Base-by-base conservation (phyloP, 1,284 basidiomycete genomes). In the Taiwanofungus camphoratus region DNA sequence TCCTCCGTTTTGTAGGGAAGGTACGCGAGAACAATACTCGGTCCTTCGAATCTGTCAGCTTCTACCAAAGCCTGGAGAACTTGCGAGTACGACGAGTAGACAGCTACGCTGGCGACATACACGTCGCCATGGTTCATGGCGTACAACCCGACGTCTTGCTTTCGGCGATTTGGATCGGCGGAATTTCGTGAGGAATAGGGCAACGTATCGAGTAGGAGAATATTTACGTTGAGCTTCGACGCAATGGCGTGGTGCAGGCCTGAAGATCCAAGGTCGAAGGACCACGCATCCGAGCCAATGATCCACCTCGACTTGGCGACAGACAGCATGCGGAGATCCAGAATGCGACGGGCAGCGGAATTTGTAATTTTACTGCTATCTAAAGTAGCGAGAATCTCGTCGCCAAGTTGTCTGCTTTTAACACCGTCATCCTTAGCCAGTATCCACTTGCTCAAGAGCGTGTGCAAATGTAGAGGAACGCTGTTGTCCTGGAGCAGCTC, bases 61-160 rank as follows among this genome's bases (percentile, higher is more conserved):
- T 99, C 96, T 50, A 87, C 76, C 53, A 99, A 65, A 4, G 93
- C 82, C 61, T 97, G 94, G 34, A 99, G 76, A 24, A 97, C 93
- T 61, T 97, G 94, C 1, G 88, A 79, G 63, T 98, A 99, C 39
- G 94, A 94, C 32, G 92, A 87, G 66, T 95, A 98, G 44, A 98
- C 85, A 5, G 96, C 96, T 30, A 96, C 82, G 57, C 89, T 92
- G 8, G 93, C 93, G 44, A 97, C 95, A 62, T 92, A 99, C 45
- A 93, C 91, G 59, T 93, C 87, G 13, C 95, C 95, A 63, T 97
- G 91, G 69, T 96, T 97, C 90, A 99, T 95, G 11, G 95, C 96
- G 61, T 99, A 99, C 37, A 97, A 71, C 1, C 92, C 93, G 35
- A 93, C 85, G 65, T 97, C 93, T 59, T 92, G 92, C 68, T 94